Base-by-base conservation (phyloP, 2,329 filamentous ascomycete species). In the Colletotrichum karsti region DNA sequence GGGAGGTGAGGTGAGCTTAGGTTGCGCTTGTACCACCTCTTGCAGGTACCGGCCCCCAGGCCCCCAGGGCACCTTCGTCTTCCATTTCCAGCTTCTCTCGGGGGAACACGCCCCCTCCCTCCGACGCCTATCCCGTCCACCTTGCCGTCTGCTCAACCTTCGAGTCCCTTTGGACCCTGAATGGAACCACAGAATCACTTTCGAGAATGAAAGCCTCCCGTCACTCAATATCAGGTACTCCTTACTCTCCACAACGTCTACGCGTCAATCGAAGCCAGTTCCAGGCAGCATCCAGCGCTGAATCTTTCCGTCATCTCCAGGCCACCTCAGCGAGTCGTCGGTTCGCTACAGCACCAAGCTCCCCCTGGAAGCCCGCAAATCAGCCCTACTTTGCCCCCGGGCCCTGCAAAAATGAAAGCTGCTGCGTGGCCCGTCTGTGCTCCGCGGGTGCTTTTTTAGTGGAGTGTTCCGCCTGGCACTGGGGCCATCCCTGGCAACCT, bases 281-380 rank as follows among this genome's bases (percentile, higher is more conserved):
- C 15, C 12, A 48, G n/a, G 3, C 26, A 13, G 18, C 8, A 13
- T 44, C n/a, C 18, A 15, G 18, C 20, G 30, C 22, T 8, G 28
- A 15, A 35, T 35, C n/a, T n/a, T n/a, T n/a, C n/a, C n/a, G n/a
- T n/a, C n/a, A n/a, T n/a, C n/a, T 46, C 20, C 30, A 37, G 35
- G 33, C 51, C 10, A n/a, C 46, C 12, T 42, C 33, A 51, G 37
- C 48, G 57, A 42, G n/a, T 13, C 42, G 37, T 35, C 58, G 59
- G 51, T 51, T 63, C 18, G 58, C 42, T 53, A 63, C 59, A 67
- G 64, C 59, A 67, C 59, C 51, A 18, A 57, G 59, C 58, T 63
- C 30, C 51, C 60, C 65, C 37, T 46, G 39, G 53, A 35, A 68
- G 60, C 60, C 60, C 37, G 60, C 60, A 65, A 64, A 64, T 68